These are phyloP conservation scores for Boletus rubroflammeus DNA, from an alignment of 768 basidiomycete species.

Conservation along the genomic window DNA sequence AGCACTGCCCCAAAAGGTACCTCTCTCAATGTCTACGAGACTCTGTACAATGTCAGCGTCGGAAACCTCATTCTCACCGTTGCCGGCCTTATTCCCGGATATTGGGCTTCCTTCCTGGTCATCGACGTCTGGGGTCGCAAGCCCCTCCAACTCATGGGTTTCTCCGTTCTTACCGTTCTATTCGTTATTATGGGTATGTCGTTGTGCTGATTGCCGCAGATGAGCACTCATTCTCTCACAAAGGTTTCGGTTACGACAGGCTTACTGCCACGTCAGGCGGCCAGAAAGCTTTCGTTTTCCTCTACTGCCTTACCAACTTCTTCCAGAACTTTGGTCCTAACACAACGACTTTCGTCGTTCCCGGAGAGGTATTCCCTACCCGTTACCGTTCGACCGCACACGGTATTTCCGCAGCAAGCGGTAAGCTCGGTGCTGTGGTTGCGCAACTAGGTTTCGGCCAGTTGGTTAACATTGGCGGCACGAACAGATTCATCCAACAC, in stretches of 20 bases:
- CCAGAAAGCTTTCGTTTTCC: constrained; percentile 67
- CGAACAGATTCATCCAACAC: constrained; percentile 57
- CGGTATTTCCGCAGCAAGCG: constrained; percentile 79
- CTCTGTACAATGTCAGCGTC: constrained; percentile 59
- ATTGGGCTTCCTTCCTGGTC: constrained; percentile 52
- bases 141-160: constrained; percentile 79
- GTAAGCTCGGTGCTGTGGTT: constrained; percentile 81
- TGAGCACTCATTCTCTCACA: constrained; percentile 3
- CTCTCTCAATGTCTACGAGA: constrained; percentile 46
- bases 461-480: constrained; percentile 66
- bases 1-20: constrained; percentile 30
- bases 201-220: neutral
- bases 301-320: constrained; percentile 85
- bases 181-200: constrained; percentile 67
- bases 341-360: constrained; percentile 74
- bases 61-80: constrained; percentile 76
- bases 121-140: constrained; percentile 81
- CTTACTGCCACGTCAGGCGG: constrained; percentile 41
- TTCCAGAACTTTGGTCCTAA: constrained; percentile 90
- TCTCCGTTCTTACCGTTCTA: constrained; percentile 58
- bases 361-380: constrained; percentile 84
- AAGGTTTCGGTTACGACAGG: constrained; percentile 66
- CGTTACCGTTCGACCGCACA: constrained; percentile 84
- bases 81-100: constrained; percentile 81
- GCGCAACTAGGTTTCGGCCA: constrained; percentile 75